Percentiles rank a stretch among this genome's conserved stretches.
Evolutionary conservation across 192 early-diverging fungal species (phyloP).

Genomic region (Obelidium mucronatum): DNA sequence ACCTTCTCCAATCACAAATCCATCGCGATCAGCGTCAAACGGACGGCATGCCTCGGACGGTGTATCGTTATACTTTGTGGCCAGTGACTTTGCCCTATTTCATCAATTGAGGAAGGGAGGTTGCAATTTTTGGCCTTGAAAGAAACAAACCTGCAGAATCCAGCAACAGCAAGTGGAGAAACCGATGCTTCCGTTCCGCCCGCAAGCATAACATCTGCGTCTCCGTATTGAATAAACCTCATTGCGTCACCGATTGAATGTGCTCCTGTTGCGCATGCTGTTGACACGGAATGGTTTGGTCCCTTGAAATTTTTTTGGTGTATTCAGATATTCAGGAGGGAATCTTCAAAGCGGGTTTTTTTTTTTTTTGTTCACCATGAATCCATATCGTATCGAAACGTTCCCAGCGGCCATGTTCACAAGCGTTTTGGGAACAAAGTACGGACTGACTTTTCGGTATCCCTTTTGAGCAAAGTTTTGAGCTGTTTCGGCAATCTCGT

Average conservation of each 20-base stretch:
- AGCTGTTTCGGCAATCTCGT: constrained; percentile 76
- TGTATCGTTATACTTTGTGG: constrained; percentile 78
- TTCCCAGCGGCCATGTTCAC: constrained; percentile 97
- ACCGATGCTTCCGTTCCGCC: constrained; percentile 89
- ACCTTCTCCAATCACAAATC: constrained; percentile 96
- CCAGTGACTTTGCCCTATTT: constrained; percentile 78
- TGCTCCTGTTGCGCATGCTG: constrained; percentile 96
- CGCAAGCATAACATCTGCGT: constrained; percentile 95
- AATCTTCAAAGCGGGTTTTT: neutral
- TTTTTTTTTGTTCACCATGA: constrained; percentile 50
- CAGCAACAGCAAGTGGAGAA: constrained; percentile 86
- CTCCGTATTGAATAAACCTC: constrained; percentile 90
- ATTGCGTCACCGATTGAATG: constrained; percentile 95
- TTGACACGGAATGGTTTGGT: constrained; percentile 91
- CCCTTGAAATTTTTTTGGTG: constrained; percentile 56
- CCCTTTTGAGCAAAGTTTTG: constrained; percentile 61
- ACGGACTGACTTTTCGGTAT: constrained; percentile 80
- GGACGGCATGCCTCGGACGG: constrained; percentile 87
- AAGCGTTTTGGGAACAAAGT: constrained; percentile 89
- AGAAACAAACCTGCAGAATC: constrained; percentile 87
- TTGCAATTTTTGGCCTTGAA: constrained; percentile 32
- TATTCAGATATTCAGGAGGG: neutral
- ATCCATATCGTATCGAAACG: constrained; percentile 87
- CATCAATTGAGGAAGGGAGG: neutral
- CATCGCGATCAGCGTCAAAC: constrained; percentile 85